phyloP scores from a whole-genome alignment of 176 grass and related monocot genomes.

The Calamus simplicifolius region DNA sequence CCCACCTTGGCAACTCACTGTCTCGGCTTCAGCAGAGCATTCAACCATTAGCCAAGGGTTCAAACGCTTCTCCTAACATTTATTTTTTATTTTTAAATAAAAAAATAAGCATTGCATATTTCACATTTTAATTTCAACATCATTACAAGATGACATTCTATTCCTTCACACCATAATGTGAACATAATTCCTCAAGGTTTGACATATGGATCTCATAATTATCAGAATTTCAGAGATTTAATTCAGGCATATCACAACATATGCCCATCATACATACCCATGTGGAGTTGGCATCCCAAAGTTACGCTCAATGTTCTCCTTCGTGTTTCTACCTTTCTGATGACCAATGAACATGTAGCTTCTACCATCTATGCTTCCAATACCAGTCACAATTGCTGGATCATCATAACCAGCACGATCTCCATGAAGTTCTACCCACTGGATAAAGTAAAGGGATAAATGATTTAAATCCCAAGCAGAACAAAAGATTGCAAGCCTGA shows the following conservation, averaged over 20 bases:
- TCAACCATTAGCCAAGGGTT: too few species aligned
- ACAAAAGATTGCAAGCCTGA: not conserved
- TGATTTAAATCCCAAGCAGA: constrained; percentile 1
- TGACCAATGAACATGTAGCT: constrained; percentile 45
- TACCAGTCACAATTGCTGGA: constrained; percentile 32
- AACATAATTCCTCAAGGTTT: too few species aligned
- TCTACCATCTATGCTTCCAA: constrained; percentile 35
- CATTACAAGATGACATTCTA: too few species aligned
- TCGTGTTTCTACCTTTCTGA: constrained; percentile 43
- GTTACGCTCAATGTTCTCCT: constrained; percentile 50
- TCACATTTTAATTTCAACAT: too few species aligned
- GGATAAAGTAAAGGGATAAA: constrained; percentile 4
- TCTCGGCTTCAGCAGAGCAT: too few species aligned
- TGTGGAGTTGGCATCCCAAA: constrained; percentile 53
- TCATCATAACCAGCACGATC: constrained; percentile 47
- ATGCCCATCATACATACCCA: constrained; percentile 15
- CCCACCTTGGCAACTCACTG: too few species aligned
- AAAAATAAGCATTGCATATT: too few species aligned
- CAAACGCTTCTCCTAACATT: too few species aligned
- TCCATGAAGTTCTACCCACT: constrained; percentile 49
- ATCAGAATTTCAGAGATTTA: too few species aligned
- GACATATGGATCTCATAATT: too few species aligned
- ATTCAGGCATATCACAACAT: not conserved
- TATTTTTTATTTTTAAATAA: too few species aligned
- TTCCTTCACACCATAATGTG: too few species aligned